Evolutionary conservation across 1,284 basidiomycete genomes (phyloP), one percentile per base, ranked within the genome.

Genomic region (Tilletia caries): DNA sequence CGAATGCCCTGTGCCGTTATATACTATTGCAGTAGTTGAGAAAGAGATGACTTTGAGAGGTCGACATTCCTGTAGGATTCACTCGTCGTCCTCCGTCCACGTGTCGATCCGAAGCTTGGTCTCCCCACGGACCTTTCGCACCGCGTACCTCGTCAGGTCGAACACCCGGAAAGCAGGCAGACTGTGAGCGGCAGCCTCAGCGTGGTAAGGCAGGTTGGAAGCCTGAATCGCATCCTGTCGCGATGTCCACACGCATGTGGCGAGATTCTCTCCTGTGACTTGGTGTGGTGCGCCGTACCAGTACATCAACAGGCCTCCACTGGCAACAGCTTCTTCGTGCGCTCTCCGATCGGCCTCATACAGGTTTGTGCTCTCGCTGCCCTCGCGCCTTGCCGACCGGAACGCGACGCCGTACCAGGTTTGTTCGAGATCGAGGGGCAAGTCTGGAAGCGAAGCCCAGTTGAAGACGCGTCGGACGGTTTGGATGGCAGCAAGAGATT

Each of bases 111-210:
- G 64, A 32, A 82, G 69, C 46, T 82, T 81, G 0, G 84, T 81
- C 0, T 86, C 74, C 18, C 85, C 85, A 33, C 77, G n/a, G 10
- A 29, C 52, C 34, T 80, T 80, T 32, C 68, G 62, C 27, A 80
- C 48, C 23, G 67, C 73, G 62, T 79, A 80, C 2, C 79, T 66
- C 18, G 70, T 60, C 48, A 80, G 34, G 46, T 76, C 75, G 72
- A 77, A 80, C 5, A 67, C 64, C 15, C 72, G 68, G 67, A 78
- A 80, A 29, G 76, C 77, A 6, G 68, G 69, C 0, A 60, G 64
- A 18, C 73, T 70, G 54, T 73, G 73, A 20, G 60, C 66, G 2
- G 75, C 75, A 1, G 79, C 79, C 32, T 70, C 64, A 20, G 66
- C 70, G 48, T 80, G 79, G 3, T 71, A 37, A 3, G 76, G 74